Evolutionary conservation across 2,329 filamentous ascomycete genomes (phyloP), one percentile per base, ranked within the genome.

Genomic region (Pyrenophora teres): DNA sequence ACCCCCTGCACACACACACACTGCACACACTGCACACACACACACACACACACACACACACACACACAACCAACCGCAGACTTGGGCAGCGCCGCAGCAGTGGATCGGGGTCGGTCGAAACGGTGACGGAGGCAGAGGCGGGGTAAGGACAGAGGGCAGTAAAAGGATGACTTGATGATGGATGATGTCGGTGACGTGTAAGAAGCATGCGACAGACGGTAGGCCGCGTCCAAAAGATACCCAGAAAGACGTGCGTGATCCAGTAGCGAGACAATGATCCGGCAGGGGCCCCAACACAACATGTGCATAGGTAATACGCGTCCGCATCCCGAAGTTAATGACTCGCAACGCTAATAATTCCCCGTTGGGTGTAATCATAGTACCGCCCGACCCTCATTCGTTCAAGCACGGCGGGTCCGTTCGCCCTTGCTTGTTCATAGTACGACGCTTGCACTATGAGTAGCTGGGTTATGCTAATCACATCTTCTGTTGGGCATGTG

Each of bases 341-440:
- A 68, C 65, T 68, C 65, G 65, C 54, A 50, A 30, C 46, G 57
- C 60, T 61, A 63, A 57, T 64, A 43, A 61, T 59, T 60, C 43
- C 52, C 40, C 50, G 43, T 56, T 40, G 46, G 45, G 54, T 56
- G 54, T 66, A 64, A 63, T 64, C 52, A 62, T 62, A 64, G 54
- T 63, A 64, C 61, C 57, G 59, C 58, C 47, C 41, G 44, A 48
- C 38, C 50, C 50, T 59, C 41, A 67, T 68, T 70, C 60, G 67
- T 54, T 51, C 52, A 56, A 52, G 50, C 33, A 31, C 46, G 40
- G 35, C 48, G 54, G 61, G 54, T 33, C 58, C 56, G 52, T 55
- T 56, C 47, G 52, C 60, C 63, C 65, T 67, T 67, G 65, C 65
- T 57, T 57, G 40, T 47, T 63, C 41, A 55, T 50, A 56, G 60